Evolutionary conservation across 2,329 filamentous ascomycete genomes (phyloP), one percentile per base, ranked within the genome.

Genomic region (Mollisiaceae sp.): DNA sequence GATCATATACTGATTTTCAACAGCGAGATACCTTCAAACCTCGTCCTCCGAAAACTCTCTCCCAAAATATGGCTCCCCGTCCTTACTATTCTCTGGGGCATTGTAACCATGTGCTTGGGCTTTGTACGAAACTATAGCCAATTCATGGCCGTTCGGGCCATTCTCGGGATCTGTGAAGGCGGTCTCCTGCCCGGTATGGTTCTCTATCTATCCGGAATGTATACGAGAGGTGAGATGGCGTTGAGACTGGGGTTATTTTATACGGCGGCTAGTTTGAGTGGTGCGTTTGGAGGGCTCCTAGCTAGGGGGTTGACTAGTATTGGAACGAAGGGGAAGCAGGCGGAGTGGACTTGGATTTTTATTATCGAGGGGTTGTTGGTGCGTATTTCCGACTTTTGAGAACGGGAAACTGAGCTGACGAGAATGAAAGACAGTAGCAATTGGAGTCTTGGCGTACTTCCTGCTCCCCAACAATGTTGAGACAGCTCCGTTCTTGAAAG

Each of bases 231-330:
- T 18, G 73, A 74, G 59, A 73, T 74, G 69, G 73, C 72, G 8
- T 56, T 75, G 88, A 90, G 89, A 4, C 88, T 91, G 59, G 89
- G 87, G 36, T 78, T 91, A 6, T 90, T 91, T 72, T 91, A 90
- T 73, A 89, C 87, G 0, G 86, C 87, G 1, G 87, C 88, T 0
- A 89, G 87, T 0, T 76, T 91, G 5, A 88, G 86, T 0, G 86
- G 86, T 35, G 82, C 81, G 8, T 83, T 84, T 68, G 82, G 80
- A 0, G 87, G 83, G 77, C 79, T 90, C 0, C 79, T 90, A 8
- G 88, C 88, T 8, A 81, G 86, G 11, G 88, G 86, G 0, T 78
- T 90, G 6, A 83, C 84, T 0, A 82, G 84, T n/a, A 89, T 90
- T 64, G 86, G 82, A 0, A 80, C 81, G 0, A 75, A 79, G 4